Evolutionary conservation across 768 basidiomycete species (phyloP).

Genomic region (Kwoniella bestiolae): DNA sequence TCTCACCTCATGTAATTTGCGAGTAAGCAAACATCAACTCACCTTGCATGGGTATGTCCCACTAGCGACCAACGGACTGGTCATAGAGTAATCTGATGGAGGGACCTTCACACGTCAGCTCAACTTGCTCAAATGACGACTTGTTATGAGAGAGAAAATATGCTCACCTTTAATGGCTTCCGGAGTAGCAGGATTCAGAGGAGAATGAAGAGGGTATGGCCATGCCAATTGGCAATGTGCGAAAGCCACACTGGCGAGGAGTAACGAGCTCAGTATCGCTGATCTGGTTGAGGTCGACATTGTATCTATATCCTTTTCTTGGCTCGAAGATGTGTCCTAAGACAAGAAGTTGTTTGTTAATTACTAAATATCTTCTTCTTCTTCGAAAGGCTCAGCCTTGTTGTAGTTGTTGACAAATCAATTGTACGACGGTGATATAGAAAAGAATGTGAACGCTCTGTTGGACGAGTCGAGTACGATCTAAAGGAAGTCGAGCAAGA

Average conservation of each 20-base stretch:
- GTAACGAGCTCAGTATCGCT: slow-evolving; percentile 12
- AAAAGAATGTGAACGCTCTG: neutral
- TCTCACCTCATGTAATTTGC: neutral
- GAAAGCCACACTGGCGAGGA: slow-evolving; percentile 24
- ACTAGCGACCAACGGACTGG: slow-evolving; percentile 50
- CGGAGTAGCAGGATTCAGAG: slow-evolving; percentile 26
- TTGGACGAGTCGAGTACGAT: no score
- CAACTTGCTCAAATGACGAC: neutral
- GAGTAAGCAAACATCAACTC: slow-evolving; percentile 5
- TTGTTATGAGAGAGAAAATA: neutral
- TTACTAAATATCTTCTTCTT: neutral
- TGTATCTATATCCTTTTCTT: neutral
- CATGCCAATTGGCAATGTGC: slow-evolving; percentile 41
- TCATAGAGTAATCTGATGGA: slow-evolving; percentile 56
- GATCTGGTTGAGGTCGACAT: neutral
- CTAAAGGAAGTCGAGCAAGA: neutral
- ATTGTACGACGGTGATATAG: neutral
- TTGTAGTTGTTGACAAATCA: neutral
- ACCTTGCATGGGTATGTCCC: slow-evolving; percentile 59
- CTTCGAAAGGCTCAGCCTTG: neutral
- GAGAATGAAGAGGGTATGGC: slow-evolving; percentile 36
- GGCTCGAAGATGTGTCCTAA: no score
- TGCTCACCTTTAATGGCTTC: slow-evolving; percentile 37
- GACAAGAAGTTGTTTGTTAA: neutral
- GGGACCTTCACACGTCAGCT: slow-evolving; percentile 26